A percentile compares a stretch with the other conserved stretches of the same genome.
Conservation (phyloP, 768 basidiomycete species). For the Naganishia vishniacii region DNA sequence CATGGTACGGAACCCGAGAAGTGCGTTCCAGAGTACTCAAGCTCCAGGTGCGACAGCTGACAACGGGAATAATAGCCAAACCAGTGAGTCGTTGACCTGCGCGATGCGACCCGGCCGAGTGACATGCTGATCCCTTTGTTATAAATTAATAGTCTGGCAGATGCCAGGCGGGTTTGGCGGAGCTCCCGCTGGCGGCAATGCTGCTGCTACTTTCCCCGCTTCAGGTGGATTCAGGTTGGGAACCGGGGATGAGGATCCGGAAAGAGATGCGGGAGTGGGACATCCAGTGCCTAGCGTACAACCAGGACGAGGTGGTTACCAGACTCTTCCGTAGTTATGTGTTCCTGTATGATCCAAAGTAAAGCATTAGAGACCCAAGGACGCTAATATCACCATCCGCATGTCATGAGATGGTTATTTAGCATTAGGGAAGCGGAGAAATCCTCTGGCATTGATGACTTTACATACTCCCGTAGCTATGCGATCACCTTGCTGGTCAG, state of each 20-base stretch:
- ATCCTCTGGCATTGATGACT: constrained; percentile 6
- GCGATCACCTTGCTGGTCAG: neutral
- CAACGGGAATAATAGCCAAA: constrained; percentile 16
- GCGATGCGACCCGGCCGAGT: too few relatives aligned
- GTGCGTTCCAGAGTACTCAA: constrained; percentile 9
- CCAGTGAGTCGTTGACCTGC: neutral
- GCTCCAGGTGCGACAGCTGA: neutral
- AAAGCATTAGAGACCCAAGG: too few relatives aligned
- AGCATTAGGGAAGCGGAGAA: neutral
- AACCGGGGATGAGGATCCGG: constrained; percentile 2
- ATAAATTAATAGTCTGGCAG: constrained; percentile 16
- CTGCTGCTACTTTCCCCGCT: neutral
- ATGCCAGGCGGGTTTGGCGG: constrained; percentile 16
- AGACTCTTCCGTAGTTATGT: constrained; percentile 1
- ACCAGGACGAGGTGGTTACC: constrained; percentile 15
- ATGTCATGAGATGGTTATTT: neutral
- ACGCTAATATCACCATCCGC: too few relatives aligned
- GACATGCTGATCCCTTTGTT: too few relatives aligned
- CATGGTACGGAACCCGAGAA: constrained; percentile 15
- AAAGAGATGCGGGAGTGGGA: constrained; percentile 14
- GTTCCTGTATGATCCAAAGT: neutral
- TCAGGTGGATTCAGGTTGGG: constrained; percentile 16
- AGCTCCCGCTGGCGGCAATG: neutral
- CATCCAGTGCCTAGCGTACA: neutral
- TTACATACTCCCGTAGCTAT: constrained; percentile 10